Evolutionary conservation across 1,139 yeast species (phyloP), one percentile per base, ranked within the genome.

Genomic region (Williopsis jadinii): DNA sequence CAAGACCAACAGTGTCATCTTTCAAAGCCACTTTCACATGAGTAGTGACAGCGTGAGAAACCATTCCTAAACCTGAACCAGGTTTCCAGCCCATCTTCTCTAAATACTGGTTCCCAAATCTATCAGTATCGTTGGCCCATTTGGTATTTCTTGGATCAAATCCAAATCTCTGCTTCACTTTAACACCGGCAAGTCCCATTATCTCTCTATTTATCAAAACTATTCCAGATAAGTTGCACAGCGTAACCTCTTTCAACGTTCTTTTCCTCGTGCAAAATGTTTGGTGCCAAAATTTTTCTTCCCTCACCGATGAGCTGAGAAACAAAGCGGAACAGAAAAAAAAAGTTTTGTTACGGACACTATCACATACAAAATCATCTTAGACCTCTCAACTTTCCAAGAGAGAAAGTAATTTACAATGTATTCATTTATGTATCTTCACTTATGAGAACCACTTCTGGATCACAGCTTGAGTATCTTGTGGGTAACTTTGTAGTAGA

Each of bases 81-180:
- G 95, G 95, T 41, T 69, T 71, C 98, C 98, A 92, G 11, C 98
- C 98, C 60, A 81, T 68, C 53, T 77, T 80, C 48, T 80, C 78
- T 44, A 92, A 62, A 60, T 88, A 88, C 55, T 83, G 78, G 60
- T 85, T 96, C 1, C 98, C 98, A 58, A 92, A 92, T 44, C 96
- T 67, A 9, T 71, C 68, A 0, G 84, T 83, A 54, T 92, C 80
- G 59, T 88, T 87, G 30, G 97, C 84, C 99, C 99, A 92, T 51
- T 79, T 76, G 4, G 96, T 88, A 57, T 92, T 92, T 55, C 97
- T 71, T 13, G 98, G 99, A 64, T 92, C 99, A 37, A 73, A 65
- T 12, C 97, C 97, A 61, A 90, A 84, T 56, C 94, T 75, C 55
- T 86, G 95, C 56, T 84, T 87, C 24, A 75, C 78, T 59, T 80